Evolutionary conservation across 2,329 filamentous ascomycete species (phyloP).

Genomic region (Blastomyces emzantsi): DNA sequence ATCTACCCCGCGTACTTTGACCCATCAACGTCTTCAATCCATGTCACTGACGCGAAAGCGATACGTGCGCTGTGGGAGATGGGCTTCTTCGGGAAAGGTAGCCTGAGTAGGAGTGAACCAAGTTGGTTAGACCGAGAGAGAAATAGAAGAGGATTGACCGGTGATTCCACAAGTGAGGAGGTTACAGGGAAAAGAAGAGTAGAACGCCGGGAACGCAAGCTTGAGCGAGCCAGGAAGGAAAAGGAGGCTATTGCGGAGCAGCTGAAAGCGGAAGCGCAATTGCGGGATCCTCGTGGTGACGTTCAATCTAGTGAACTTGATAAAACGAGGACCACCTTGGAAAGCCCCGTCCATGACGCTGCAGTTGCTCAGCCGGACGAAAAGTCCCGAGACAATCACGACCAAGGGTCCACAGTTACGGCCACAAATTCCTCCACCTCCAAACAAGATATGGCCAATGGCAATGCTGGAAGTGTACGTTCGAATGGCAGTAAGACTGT

Average conservation of each 20-base stretch:
- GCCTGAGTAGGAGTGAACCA: constrained; percentile 84
- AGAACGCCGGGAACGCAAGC: constrained; percentile 75
- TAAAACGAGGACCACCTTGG: not conserved
- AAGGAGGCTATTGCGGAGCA: constrained; percentile 73
- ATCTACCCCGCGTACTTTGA: constrained; percentile 71
- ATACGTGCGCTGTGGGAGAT: constrained; percentile 86
- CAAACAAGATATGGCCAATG: constrained; percentile 8
- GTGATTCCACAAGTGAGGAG: constrained; percentile 68
- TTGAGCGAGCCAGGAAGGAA: constrained; percentile 82
- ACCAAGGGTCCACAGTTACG: constrained; percentile 13
- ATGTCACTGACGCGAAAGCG: constrained; percentile 66
- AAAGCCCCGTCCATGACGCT: constrained; percentile 4
- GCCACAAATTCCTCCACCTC: constrained; percentile 13
- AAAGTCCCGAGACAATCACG: not conserved
- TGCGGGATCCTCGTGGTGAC: constrained; percentile 7
- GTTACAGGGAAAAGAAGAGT: constrained; percentile 66
- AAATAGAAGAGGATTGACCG: constrained; percentile 56
- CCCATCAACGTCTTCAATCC: constrained; percentile 69
- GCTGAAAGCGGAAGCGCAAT: constrained; percentile 45
- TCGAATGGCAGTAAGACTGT: constrained; percentile 49
- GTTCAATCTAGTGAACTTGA: not conserved
- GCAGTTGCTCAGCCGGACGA: not conserved
- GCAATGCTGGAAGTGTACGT: constrained; percentile 13
- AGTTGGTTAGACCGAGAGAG: constrained; percentile 83
- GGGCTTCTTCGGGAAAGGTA: constrained; percentile 95